A percentile compares a stretch with the other conserved stretches of the same genome.
These are phyloP conservation scores for Acanthamoeba lenticulata DNA, from an alignment of 208 protist genomes.

Conservation along the genomic window DNA sequence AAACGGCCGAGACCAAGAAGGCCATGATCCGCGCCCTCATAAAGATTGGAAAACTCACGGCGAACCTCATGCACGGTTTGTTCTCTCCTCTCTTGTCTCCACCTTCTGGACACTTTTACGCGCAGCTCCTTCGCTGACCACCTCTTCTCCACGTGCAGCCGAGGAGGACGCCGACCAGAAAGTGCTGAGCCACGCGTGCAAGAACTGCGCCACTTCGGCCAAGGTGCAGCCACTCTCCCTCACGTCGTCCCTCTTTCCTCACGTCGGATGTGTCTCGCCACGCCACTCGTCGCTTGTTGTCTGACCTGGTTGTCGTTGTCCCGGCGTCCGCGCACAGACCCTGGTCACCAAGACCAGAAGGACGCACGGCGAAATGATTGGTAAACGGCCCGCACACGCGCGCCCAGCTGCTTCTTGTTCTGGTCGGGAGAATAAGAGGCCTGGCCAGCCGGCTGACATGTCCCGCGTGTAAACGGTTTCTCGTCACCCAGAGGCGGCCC, in stretches of 20 bases:
- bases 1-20: neutral
- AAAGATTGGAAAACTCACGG: slow-evolving; percentile 20
- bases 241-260: too few relatives aligned
- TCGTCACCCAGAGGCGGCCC: neutral
- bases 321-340: too few relatives aligned
- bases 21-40: neutral
- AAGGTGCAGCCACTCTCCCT: too few relatives aligned
- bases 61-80: slow-evolving; percentile 19
- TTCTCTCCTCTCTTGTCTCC: too few relatives aligned
- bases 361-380: neutral
- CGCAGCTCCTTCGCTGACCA: neutral
- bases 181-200: neutral
- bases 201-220: neutral
- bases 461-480: neutral
- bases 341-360: neutral
- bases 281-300: neutral
- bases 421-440: neutral
- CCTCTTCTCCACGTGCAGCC: neutral
- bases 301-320: neutral
- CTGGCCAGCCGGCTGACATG: too few relatives aligned
- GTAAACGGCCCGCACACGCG: too few relatives aligned
- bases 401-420: too few relatives aligned
- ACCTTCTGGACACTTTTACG: neutral
- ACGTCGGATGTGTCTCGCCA: too few relatives aligned
- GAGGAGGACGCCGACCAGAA: slow-evolving; percentile 28